A percentile compares a stretch with the other conserved stretches of the same genome.
Conservation (phyloP, 2,329 filamentous ascomycete species). For the Alternaria infectoria region DNA sequence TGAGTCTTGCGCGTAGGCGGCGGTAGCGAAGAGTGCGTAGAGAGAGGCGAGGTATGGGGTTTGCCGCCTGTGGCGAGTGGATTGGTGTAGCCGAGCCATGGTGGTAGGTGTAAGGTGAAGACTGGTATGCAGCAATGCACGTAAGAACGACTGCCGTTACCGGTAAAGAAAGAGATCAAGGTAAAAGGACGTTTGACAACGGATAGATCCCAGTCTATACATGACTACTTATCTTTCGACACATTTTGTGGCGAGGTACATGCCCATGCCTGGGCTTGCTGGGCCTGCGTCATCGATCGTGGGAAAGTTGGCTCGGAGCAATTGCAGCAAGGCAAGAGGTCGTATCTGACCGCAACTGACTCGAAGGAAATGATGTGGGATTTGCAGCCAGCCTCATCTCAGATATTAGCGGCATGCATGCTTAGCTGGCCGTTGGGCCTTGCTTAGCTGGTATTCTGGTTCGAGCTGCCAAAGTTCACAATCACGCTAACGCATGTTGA, state of each 20-base stretch:
- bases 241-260: conserved; percentile 29
- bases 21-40: conserved; percentile 14
- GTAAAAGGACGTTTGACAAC: not conserved
- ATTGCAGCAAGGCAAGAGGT: conserved; percentile 13
- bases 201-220: conserved; percentile 12
- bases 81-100: conserved; percentile 1
- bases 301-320: conserved; percentile 36
- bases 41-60: not conserved
- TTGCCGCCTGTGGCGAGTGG: conserved; percentile 2
- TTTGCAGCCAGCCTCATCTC: not conserved
- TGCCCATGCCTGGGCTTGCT: conserved; percentile 21
- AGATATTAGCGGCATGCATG: not conserved
- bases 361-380: not conserved
- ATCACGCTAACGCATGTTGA: not conserved
- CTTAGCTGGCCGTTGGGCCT: not conserved
- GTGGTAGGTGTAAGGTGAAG: not conserved
- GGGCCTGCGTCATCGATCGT: conserved; percentile 41
- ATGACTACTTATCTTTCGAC: conserved; percentile 13
- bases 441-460: not conserved
- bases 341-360: conserved; percentile 16
- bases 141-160: not conserved
- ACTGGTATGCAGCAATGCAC: not conserved
- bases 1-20: conserved; percentile 43
- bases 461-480: not conserved
- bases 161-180: not conserved